Conservation (phyloP, 257 asterid species). For the Haberlea rhodopensis region DNA sequence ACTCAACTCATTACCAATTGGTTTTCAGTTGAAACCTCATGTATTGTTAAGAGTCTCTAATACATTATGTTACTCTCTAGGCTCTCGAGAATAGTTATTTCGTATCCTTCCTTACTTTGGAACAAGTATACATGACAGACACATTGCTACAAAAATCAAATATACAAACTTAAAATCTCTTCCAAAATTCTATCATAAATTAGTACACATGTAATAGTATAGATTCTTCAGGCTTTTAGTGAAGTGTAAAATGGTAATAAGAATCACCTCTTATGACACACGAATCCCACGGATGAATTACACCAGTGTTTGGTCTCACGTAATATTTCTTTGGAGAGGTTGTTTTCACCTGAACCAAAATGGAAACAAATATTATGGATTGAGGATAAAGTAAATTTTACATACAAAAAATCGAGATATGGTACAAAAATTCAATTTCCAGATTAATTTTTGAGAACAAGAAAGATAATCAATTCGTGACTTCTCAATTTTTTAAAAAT, state of each 20-base stretch:
- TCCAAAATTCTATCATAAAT: not conserved
- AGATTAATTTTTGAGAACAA: not conserved
- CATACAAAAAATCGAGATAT: not conserved
- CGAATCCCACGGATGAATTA: slow-evolving; percentile 69
- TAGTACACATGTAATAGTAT: no score
- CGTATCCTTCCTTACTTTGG: not conserved
- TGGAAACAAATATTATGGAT: not conserved
- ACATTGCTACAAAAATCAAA: not conserved
- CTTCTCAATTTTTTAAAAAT: no score
- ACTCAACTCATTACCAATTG: no score
- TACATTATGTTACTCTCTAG: no score
- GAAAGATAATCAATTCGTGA: not conserved
- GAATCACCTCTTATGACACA: slow-evolving; percentile 67
- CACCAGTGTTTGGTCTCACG: slow-evolving; percentile 82
- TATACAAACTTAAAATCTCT: not conserved
- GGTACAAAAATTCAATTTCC: not conserved
- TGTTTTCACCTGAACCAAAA: slow-evolving; percentile 62
- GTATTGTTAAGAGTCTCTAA: no score
- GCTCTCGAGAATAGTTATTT: no score
- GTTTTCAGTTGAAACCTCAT: no score
- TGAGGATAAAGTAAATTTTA: not conserved
- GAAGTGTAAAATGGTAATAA: slow-evolving; percentile 10
- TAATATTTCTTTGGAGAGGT: slow-evolving; percentile 86
- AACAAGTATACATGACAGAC: not conserved
- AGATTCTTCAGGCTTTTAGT: not conserved